phyloP scores from a whole-genome alignment of 371 early-diverging fungal species.

The Circinella minor region DNA sequence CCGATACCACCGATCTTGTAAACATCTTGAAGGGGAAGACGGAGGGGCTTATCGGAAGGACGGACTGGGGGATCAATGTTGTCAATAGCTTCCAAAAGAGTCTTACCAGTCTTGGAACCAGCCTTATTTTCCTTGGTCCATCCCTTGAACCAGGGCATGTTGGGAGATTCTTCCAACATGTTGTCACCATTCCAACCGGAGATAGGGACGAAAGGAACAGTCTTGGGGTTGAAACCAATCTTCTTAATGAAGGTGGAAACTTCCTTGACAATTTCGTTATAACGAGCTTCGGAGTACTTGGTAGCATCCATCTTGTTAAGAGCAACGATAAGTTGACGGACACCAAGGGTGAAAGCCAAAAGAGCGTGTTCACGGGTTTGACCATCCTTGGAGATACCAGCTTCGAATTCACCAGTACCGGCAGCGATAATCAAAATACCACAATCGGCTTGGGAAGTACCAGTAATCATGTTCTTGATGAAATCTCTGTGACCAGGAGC shows the following conservation, averaged over 20 bases:
- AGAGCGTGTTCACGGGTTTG: constrained; percentile 98
- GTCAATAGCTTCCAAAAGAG: constrained; percentile 94
- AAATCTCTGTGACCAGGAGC: constrained; percentile 99
- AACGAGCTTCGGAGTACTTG: constrained; percentile 48
- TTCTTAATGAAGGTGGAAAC: constrained; percentile 92
- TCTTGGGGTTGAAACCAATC: constrained; percentile 92
- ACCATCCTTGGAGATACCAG: constrained; percentile 98
- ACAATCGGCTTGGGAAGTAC: constrained; percentile 84
- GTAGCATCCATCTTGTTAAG: constrained; percentile 93
- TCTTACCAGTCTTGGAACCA: constrained; percentile 79
- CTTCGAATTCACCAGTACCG: constrained; percentile 95
- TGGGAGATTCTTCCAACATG: constrained; percentile 91
- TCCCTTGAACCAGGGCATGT: constrained; percentile 98
- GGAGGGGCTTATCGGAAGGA: constrained; percentile 94
- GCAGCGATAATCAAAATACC: constrained; percentile 95
- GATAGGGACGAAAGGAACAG: constrained; percentile 95
- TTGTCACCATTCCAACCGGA: constrained; percentile 98
- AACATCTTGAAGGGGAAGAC: constrained; percentile 94
- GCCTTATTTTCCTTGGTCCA: constrained; percentile 92
- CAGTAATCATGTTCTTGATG: constrained; percentile 99
- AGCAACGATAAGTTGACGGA: constrained; percentile 94
- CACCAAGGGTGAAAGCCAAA: constrained; percentile 95
- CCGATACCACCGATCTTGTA: constrained; percentile 99
- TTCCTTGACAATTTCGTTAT: constrained; percentile 93
- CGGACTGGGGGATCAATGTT: constrained; percentile 91